Base-by-base conservation (phyloP, 192 early-diverging fungal species). In the Umbelopsis ramanniana region DNA sequence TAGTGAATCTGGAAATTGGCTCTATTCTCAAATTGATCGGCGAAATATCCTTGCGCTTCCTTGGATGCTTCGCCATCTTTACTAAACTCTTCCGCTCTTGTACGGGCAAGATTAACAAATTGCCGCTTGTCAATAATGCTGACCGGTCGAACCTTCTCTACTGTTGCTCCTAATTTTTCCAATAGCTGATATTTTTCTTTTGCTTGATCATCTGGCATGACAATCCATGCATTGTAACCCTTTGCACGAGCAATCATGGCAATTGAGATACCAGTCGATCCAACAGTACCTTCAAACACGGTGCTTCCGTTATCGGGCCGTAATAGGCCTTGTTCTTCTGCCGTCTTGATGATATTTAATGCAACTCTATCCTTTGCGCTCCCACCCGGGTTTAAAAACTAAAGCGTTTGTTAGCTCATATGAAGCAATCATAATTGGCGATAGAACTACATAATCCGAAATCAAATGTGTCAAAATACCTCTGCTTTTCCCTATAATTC, bases 151-250 rank as follows among this genome's bases (percentile, higher is more conserved):
- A 99, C 95, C 22, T 92, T 94, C 74, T 99, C 97, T 0, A 99
- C 95, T 33, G 82, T 88, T 0, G 97, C 97, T 0, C 94, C 93
- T 24, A 95, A 78, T 29, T 89, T 88, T 74, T 93, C 89, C 4
- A 99, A 77, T 6, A 98, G 72, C 29, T 89, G 91, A 50, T 93
- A 93, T 73, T 99, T 99, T 69, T 99, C 97, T 11, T 85, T 60
- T 2, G 96, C 94, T 74, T 92, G 90, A 75, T 99, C 97, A 79
- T 96, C 94, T 14, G 96, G 97, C 93, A 99, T 94, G 11, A 98
- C 92, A 55, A 99, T 98, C 81, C 95, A 94, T 76, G 93, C 94
- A 52, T 85, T 82, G 78, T 99, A 98, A 12, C 97, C 97, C 40
- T 89, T 90, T 0, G 97, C 96, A 17, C 89, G 86, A 17, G 93